Evolutionary conservation across 176 grass and related monocot species (phyloP).

Genomic region (Hsuehochloa calcarea): DNA sequence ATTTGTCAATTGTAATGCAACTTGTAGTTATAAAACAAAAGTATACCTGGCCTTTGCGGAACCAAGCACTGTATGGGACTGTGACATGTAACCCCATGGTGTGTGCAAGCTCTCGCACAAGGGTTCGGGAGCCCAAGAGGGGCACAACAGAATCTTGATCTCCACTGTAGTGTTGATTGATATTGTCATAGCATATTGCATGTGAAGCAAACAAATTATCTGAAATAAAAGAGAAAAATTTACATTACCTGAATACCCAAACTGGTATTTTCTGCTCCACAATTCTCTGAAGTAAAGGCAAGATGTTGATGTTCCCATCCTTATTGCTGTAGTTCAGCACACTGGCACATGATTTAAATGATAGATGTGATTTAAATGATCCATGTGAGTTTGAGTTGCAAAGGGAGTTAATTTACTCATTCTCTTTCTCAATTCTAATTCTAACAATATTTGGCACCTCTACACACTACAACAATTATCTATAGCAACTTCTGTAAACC

Average conservation of each 20-base stretch:
- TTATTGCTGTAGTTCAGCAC: slow-evolving; percentile 80
- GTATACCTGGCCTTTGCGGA: slow-evolving; percentile 76
- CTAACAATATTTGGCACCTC: neutral
- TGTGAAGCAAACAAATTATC: neutral
- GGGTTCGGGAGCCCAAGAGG: slow-evolving; percentile 79
- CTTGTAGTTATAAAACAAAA: neutral
- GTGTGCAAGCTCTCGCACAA: slow-evolving; percentile 85
- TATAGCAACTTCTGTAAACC: neutral
- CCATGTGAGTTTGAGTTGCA: slow-evolving; percentile 24
- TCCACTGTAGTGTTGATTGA: slow-evolving; percentile 46
- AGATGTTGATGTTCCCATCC: slow-evolving; percentile 80
- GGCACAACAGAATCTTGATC: slow-evolving; percentile 99
- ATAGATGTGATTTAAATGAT: neutral
- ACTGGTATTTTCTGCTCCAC: slow-evolving; percentile 82
- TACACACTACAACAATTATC: neutral
- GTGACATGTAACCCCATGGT: slow-evolving; percentile 65
- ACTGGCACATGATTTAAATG: slow-evolving; percentile 40
- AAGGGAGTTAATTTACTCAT: neutral
- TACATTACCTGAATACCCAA: slow-evolving; percentile 84
- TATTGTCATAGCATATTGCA: slow-evolving; percentile 13
- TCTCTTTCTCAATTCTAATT: neutral
- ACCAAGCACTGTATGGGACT: slow-evolving; percentile 79
- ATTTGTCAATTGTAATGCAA: neutral
- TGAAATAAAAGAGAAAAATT: neutral
- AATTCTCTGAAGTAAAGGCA: slow-evolving; percentile 82